Evolutionary conservation across 1,139 yeast species (phyloP).

Genomic region (Meyerozyma guilliermondii): DNA sequence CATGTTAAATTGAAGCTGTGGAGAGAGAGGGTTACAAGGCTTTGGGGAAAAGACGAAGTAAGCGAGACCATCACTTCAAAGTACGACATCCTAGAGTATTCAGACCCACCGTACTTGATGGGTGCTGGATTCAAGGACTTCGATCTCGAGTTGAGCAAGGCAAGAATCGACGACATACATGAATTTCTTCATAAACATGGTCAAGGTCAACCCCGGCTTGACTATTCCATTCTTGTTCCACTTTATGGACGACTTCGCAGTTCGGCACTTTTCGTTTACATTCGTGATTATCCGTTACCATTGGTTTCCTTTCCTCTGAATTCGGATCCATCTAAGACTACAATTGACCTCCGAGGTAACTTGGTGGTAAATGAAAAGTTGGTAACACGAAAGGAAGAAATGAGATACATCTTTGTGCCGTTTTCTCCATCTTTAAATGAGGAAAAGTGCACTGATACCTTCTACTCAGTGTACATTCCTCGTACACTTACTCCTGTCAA

Average conservation of each 20-base stretch:
- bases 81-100: constrained; percentile 31
- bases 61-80: constrained; percentile 26
- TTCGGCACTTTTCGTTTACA: constrained; percentile 25
- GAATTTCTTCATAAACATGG: constrained; percentile 33
- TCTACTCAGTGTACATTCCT: constrained; percentile 36
- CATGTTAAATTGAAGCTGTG: constrained; percentile 21
- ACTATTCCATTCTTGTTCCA: constrained; percentile 38
- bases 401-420: constrained; percentile 42
- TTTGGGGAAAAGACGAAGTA: constrained; percentile 36
- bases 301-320: constrained; percentile 36
- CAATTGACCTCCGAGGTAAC: constrained; percentile 31
- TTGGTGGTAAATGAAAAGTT: constrained; percentile 40
- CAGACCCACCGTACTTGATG: constrained; percentile 33
- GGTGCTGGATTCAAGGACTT: constrained; percentile 27
- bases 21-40: constrained; percentile 19
- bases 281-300: constrained; percentile 41
- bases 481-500: constrained; percentile 46
- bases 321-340: constrained; percentile 19
- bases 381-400: constrained; percentile 32
- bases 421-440: constrained; percentile 32
- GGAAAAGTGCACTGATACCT: constrained; percentile 21
- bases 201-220: constrained; percentile 37
- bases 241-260: constrained; percentile 26
- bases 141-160: constrained; percentile 25
- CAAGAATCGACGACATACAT: constrained; percentile 29